Percentiles rank a stretch among this genome's conserved stretches.
Evolutionary conservation across 305 asterid species (phyloP).

Genomic region (Fraxinus angustifolia): DNA sequence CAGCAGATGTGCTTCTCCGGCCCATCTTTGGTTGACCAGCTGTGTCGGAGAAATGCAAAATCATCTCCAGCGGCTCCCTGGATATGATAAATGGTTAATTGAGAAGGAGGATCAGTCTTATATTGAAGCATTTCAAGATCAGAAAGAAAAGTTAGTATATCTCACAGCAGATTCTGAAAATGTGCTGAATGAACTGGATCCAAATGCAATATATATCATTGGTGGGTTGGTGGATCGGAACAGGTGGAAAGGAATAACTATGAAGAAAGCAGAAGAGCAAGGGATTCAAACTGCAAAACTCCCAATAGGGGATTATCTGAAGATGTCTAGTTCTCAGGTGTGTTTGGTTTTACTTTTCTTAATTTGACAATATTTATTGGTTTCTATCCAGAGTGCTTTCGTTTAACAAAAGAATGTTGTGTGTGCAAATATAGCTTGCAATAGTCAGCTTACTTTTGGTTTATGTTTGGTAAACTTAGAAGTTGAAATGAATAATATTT

Average conservation of each 20-base stretch:
- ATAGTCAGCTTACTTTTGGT: not conserved
- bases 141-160: slow-evolving; percentile 75
- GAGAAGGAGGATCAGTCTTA: slow-evolving; percentile 74
- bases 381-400: not conserved
- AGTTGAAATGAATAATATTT: not conserved
- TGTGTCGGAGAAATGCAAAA: slow-evolving; percentile 75
- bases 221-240: slow-evolving; percentile 98
- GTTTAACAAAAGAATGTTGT: not conserved
- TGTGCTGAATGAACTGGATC: slow-evolving; percentile 69
- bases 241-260: slow-evolving; percentile 90
- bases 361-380: not conserved
- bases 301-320: slow-evolving; percentile 76
- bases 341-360: slow-evolving; percentile 18
- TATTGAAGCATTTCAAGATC: slow-evolving; percentile 57
- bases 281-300: slow-evolving; percentile 91
- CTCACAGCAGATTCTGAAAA: slow-evolving; percentile 91
- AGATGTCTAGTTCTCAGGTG: slow-evolving; percentile 97
- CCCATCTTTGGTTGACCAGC: slow-evolving; percentile 92
- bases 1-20: slow-evolving; percentile 62
- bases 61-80: slow-evolving; percentile 65
- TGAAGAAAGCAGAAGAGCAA: slow-evolving; percentile 81
- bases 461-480: not conserved
- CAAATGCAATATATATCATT: slow-evolving; percentile 64
- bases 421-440: not conserved
- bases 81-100: slow-evolving; percentile 81